Conservation (phyloP, 1,284 basidiomycete species). For the Moesziomyces sp. region DNA sequence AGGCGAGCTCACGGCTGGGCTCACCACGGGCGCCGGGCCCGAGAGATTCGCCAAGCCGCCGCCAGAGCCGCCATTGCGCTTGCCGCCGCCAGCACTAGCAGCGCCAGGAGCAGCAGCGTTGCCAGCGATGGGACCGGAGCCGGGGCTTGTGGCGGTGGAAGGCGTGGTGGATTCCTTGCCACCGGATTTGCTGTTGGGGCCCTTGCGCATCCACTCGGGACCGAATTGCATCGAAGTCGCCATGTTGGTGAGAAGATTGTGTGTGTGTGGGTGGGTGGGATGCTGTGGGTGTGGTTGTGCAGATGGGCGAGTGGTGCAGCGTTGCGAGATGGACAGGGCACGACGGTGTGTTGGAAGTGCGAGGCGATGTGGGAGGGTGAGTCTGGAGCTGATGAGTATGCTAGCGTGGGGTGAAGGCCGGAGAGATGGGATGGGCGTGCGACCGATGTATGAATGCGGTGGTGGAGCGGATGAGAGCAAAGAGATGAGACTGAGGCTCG, state of each 20-base stretch:
- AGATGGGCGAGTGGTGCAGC: background rate
- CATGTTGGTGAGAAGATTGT: conserved; percentile 34
- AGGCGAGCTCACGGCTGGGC: conserved; percentile 49
- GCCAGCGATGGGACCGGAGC: conserved; percentile 16
- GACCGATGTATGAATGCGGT: too few species aligned
- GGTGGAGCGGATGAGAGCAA: too few species aligned
- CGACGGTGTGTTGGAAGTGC: too few species aligned
- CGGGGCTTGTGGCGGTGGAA: conserved; percentile 31
- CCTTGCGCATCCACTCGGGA: conserved; percentile 66
- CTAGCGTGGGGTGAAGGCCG: too few species aligned
- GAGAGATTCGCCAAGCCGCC: conserved; percentile 36
- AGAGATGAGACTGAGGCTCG: too few species aligned
- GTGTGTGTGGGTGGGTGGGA: background rate
- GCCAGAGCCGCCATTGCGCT: conserved; percentile 38
- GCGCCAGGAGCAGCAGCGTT: conserved; percentile 12
- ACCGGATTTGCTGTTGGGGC: conserved; percentile 46
- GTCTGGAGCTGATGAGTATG: too few species aligned
- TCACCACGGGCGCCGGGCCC: conserved; percentile 35
- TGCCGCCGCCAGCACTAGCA: conserved; percentile 14
- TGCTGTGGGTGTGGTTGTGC: too few species aligned
- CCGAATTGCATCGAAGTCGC: conserved; percentile 64
- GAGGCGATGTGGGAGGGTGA: too few species aligned
- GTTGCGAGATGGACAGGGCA: background rate
- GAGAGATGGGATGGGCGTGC: too few species aligned
- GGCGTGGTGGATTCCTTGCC: conserved; percentile 25